Evolutionary conservation across 2,329 filamentous ascomycete genomes (phyloP).

Genomic region (Aspergillus floridensis): DNA sequence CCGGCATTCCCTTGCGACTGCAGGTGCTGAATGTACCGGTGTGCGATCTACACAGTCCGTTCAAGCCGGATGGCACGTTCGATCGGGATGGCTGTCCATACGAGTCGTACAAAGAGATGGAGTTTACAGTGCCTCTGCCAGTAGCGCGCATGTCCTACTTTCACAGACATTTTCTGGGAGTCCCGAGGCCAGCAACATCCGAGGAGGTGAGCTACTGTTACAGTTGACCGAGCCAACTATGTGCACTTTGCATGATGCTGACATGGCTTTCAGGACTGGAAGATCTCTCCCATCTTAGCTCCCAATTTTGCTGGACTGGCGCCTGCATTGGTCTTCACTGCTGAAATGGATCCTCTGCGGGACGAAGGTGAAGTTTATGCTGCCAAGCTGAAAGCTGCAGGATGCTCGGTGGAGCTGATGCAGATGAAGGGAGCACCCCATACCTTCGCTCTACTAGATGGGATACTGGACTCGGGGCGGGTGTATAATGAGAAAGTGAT

Average conservation of each 20-base stretch:
- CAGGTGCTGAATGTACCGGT: slow-evolving; percentile 40
- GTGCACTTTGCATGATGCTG: slow-evolving; percentile 2
- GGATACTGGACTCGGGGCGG: slow-evolving; percentile 30
- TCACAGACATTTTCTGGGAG: slow-evolving; percentile 38
- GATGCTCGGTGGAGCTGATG: slow-evolving; percentile 32
- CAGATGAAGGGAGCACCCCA: slow-evolving; percentile 37
- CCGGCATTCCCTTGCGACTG: slow-evolving; percentile 33
- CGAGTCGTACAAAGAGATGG: slow-evolving; percentile 41
- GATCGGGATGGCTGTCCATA: slow-evolving; percentile 38
- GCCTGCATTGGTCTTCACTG: slow-evolving; percentile 40
- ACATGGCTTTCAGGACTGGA: slow-evolving; percentile 37
- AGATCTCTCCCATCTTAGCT: slow-evolving; percentile 42
- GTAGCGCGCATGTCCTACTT: slow-evolving; percentile 41
- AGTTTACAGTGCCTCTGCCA: slow-evolving; percentile 36
- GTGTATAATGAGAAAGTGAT: slow-evolving; percentile 30
- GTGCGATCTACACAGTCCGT: slow-evolving; percentile 36
- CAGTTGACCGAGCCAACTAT: not conserved
- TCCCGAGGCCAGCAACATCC: slow-evolving; percentile 35
- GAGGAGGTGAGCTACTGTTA: slow-evolving; percentile 30
- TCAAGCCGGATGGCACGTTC: slow-evolving; percentile 36
- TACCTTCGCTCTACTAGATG: slow-evolving; percentile 30
- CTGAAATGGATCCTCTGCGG: slow-evolving; percentile 43
- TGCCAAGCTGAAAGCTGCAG: slow-evolving; percentile 36
- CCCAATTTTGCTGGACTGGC: slow-evolving; percentile 36
- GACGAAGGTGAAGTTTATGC: slow-evolving; percentile 43